These are phyloP conservation scores for Chlorophyllum brunneum DNA, from an alignment of 768 basidiomycete genomes.

Conservation along the genomic window DNA sequence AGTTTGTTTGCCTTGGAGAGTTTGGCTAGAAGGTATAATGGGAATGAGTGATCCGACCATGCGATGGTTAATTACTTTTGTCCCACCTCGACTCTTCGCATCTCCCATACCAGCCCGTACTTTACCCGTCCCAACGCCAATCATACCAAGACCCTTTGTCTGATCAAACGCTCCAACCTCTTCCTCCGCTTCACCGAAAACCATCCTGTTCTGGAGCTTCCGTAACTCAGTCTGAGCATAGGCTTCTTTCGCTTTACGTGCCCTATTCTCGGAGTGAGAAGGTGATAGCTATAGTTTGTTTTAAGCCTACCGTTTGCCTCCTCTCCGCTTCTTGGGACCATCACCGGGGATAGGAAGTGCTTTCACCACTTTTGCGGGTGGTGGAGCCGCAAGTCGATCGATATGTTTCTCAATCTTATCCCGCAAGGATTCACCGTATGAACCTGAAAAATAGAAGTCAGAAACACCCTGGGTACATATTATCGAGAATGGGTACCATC, in stretches of 20 bases:
- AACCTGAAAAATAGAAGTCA: conserved; percentile 35
- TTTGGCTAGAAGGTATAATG: conserved; percentile 60
- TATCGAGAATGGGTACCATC: conserved; percentile 52
- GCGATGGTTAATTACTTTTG: not conserved
- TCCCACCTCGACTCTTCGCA: conserved; percentile 84
- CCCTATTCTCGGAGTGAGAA: conserved; percentile 41
- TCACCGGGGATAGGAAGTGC: conserved; percentile 93
- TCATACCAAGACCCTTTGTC: conserved; percentile 98
- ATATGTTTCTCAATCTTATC: conserved; percentile 93
- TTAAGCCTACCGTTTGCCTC: conserved; percentile 78
- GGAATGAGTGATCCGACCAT: not conserved
- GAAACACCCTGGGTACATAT: not conserved
- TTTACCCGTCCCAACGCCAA: conserved; percentile 82
- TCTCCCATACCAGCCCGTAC: conserved; percentile 87
- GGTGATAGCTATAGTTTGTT: not conserved
- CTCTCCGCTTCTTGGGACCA: conserved; percentile 91
- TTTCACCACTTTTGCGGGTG: conserved; percentile 89
- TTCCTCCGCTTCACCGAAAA: conserved; percentile 91
- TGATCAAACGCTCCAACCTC: conserved; percentile 97
- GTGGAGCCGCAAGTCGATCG: conserved; percentile 88
- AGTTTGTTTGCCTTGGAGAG: conserved; percentile 93
- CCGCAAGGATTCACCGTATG: conserved; percentile 76
- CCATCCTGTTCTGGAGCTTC: conserved; percentile 96
- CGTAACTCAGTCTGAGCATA: conserved; percentile 95
- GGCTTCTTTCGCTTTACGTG: conserved; percentile 97